Evolutionary conservation across 1,139 yeast species (phyloP), one percentile per base, ranked within the genome.

Genomic region (Hyphopichia fennica): DNA sequence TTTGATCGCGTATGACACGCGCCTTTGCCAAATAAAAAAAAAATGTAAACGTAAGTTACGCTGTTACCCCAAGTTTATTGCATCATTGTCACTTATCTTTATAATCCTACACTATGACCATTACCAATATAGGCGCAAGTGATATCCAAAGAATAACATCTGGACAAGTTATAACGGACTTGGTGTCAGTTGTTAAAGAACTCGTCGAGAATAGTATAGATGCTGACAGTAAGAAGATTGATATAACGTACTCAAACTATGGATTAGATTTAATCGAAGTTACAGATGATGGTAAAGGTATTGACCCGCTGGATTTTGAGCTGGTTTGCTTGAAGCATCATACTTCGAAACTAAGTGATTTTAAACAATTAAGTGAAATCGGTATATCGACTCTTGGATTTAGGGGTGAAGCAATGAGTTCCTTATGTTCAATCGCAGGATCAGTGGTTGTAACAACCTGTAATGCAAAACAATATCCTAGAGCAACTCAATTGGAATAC

Each of bases 131-230:
- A 6, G 66, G 67, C 29, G 45, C 43, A 3, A 51, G 56, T 5
- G 87, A 85, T 51, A 74, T 90, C 9, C 89, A 87, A 50, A 72
- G 77, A 45, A 79, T 93, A 44, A 89, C 97, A 0, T 88, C 97
- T 0, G 97, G 97, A 0, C 98, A 93, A 60, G 98, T 93, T 16
- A 87, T 93, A 19, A 79, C 84, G 7, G 96, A 88, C 53, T 64
- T 93, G 31, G 71, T 80, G 0, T 80, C 91, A 1, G 86, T 88
- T 0, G 81, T 86, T 28, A 93, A 93, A 57, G 99, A 93, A 60
- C 66, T 91, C 10, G 72, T 93, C 2, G 99, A 93, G 55, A 93
- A 93, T 58, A 69, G 95, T 35, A 68, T 93, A 9, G 98, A 91
- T 62, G 95, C 97, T 0, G 60, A 72, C 23, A 78, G 95, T 19